Evolutionary conservation across 768 basidiomycete species (phyloP), one percentile per base, ranked within the genome.

Genomic region (Baorangia bicolor): DNA sequence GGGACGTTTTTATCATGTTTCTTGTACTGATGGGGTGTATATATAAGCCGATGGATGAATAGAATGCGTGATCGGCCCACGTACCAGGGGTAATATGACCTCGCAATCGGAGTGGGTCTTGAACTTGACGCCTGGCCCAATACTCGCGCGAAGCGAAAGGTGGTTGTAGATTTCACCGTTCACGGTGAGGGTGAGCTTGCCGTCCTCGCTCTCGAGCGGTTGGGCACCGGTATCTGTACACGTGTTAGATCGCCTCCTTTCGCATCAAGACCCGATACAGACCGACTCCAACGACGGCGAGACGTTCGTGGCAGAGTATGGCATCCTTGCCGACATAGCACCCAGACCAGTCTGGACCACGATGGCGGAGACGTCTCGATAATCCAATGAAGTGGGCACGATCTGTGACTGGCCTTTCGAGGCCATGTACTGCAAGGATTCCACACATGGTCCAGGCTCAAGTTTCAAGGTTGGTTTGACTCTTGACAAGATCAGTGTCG

Each of bases 81-180:
- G 11, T 59, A 97, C 96, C 64, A 99, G 74, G 61, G 95, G 90
- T 58, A 98, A 82, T 63, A 99, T 96, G 65, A 97, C 87, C 73
- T 99, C 97, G 73, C 97, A 99, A 67, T 99, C 97, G 0, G 95
- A 98, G 68, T 96, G 92, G 0, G 96, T 98, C 79, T 93, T 97
- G 81, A 98, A 96, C 54, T 84, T 86, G 61, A 86, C 82, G 53
- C 76, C 79, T 41, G 83, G 69, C 35, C 82, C 85, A 51, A 94
- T 74, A 25, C 72, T 75, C 48, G 85, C 81, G 55, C 92, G 84
- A 49, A 98, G 84, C 18, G 87, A 80, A 52, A 91, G 74, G 69
- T 98, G 93, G 79, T 98, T 99, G 81, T 99, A 99, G 66, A 99
- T 98, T 75, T 99, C 97, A 49, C 97, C 97, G 73, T 99, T 99